Evolutionary conservation across 2,329 filamentous ascomycete species (phyloP), one percentile per base, ranked within the genome.

Genomic region (Paecilomyces sp.): DNA sequence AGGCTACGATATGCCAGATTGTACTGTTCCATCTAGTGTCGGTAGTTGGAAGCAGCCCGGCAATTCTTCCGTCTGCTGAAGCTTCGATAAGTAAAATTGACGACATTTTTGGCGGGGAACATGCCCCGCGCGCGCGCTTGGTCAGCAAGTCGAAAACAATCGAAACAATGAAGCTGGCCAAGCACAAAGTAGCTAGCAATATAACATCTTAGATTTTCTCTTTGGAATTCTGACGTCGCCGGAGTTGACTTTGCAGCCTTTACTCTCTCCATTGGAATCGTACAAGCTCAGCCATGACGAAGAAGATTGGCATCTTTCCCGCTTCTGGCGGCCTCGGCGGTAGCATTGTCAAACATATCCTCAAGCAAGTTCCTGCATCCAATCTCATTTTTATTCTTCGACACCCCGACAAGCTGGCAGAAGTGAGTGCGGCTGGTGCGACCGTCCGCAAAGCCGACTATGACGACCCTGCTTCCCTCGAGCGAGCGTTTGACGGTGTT

Each of bases 241-340:
- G 8, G 2, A 9, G 1, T 33, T 33, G 11, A 11, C 11, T 15
- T 15, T 51, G 47, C 22, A n/a, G 15, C 3, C 22, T 24, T 51
- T 15, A n/a, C 13, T 13, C 47, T 50, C 15, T 51, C 47, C 13
- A 11, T 51, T 18, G 8, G 8, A 3, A 12, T 51, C 9, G 9
- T 9, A 33, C 36, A 18, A 15, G n/a, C 9, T n/a, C 7, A 22
- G 51, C 8, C 13, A 53, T 53, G 51, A 25, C 51, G 51, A 53
- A 47, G 18, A 61, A 62, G 18, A 36, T 67, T 15, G 79, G 77
- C 59, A 75, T 81, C 58, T 81, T 82, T 65, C 81, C 81, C 30
- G 80, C 80, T 22, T 78, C 82, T 0, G 83, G 83, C 47, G 81
- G 75, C 34, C 77, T 85, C 1, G 83, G 81, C 62, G 70, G 73